Conservation (phyloP, 495 filamentous ascomycete genomes). For the Glarea lozoyensis region DNA sequence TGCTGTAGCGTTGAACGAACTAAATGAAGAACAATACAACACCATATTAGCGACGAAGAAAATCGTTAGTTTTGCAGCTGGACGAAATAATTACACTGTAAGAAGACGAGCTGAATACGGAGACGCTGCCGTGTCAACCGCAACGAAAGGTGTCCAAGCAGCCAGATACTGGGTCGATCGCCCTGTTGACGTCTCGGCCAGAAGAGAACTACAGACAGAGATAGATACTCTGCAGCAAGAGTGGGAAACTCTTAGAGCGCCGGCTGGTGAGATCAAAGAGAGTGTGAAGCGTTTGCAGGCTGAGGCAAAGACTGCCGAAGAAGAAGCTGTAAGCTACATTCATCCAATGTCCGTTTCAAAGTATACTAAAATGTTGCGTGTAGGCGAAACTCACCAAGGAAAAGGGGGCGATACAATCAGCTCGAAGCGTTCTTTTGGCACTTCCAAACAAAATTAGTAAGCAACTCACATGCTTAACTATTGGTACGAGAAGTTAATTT, state of each 20-base stretch:
- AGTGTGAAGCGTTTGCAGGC: slow-evolving; percentile 31
- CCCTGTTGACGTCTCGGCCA: slow-evolving; percentile 57
- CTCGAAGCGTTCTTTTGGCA: slow-evolving; percentile 48
- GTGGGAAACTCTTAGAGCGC: slow-evolving; percentile 24
- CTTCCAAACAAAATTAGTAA: slow-evolving; percentile 63
- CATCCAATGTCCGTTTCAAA: neutral
- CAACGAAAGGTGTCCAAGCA: slow-evolving; percentile 39
- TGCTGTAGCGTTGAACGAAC: slow-evolving; percentile 51
- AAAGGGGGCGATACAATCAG: slow-evolving; percentile 50
- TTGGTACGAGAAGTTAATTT: slow-evolving; percentile 4
- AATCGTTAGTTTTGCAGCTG: slow-evolving; percentile 55
- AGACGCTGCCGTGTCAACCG: slow-evolving; percentile 53
- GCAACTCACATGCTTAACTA: too few species aligned
- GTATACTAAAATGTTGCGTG: neutral
- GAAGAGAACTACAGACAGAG: slow-evolving; percentile 35
- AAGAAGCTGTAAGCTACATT: slow-evolving; percentile 6
- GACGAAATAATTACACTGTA: slow-evolving; percentile 47
- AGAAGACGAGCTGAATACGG: slow-evolving; percentile 68
- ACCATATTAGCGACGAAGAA: slow-evolving; percentile 33
- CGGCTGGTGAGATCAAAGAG: slow-evolving; percentile 24
- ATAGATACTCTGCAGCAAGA: slow-evolving; percentile 32
- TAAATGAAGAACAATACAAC: slow-evolving; percentile 54
- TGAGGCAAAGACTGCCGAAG: slow-evolving; percentile 25
- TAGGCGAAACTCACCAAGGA: slow-evolving; percentile 26
- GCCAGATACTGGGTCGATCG: slow-evolving; percentile 69